Conservation (phyloP, 208 protist genomes). For the Trypanosoma scelopori region DNA sequence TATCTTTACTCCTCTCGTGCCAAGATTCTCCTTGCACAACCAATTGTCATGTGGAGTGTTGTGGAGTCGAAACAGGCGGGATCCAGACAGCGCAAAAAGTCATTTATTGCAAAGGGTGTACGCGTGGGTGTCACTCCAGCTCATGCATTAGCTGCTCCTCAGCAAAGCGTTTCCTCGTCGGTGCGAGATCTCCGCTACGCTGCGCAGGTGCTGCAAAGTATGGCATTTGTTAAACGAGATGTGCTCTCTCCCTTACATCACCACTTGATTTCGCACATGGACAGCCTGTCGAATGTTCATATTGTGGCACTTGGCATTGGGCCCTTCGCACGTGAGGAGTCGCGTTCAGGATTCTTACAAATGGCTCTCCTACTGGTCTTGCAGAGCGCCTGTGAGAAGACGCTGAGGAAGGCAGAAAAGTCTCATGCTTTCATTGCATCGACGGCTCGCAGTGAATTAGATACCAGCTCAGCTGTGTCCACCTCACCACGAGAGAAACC, state of each 20-base stretch:
- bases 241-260: conserved; percentile 18
- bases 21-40: neutral
- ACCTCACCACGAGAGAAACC: neutral
- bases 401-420: conserved; percentile 4
- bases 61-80: conserved; percentile 26
- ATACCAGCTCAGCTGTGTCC: neutral
- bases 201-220: conserved; percentile 10
- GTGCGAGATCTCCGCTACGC: conserved; percentile 29
- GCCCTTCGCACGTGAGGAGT: conserved; percentile 38
- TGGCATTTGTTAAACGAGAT: conserved; percentile 17
- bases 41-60: conserved; percentile 25
- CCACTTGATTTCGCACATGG: conserved; percentile 9
- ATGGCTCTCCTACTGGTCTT: conserved; percentile 52
- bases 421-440: neutral
- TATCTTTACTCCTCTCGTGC: neutral
- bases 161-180: conserved; percentile 9
- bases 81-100: conserved; percentile 16
- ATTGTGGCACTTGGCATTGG: conserved; percentile 59
- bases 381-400: conserved; percentile 21
- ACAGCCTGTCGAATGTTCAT: conserved; percentile 14
- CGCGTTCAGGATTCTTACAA: conserved; percentile 44
- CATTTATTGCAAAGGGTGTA: neutral
- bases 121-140: neutral
- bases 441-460: neutral
- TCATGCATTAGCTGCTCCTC: neutral